A percentile compares a stretch with the other conserved stretches of the same genome.
Conservation (phyloP, 1,139 yeast species). For the Eremothecium cymbalariae region DNA sequence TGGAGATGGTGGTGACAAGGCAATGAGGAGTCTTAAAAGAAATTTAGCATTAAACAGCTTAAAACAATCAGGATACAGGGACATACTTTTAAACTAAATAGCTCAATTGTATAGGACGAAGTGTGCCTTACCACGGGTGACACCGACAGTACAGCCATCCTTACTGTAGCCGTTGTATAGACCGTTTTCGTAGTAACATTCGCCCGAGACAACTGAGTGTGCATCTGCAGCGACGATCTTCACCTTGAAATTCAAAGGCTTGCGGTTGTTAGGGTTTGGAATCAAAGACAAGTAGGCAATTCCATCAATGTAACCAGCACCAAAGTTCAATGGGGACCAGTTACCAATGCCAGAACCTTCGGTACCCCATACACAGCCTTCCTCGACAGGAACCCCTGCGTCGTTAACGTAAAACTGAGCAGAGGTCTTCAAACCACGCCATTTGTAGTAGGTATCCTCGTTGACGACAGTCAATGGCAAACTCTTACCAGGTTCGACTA, state of each 20-base stretch:
- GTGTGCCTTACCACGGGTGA: conserved; percentile 68
- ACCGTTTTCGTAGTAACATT: conserved; percentile 77
- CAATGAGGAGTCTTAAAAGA: conserved; percentile 1
- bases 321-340: conserved; percentile 97
- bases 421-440: conserved; percentile 80
- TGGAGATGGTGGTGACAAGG: conserved; percentile 3
- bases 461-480: conserved; percentile 73
- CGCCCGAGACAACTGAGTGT: conserved; percentile 52
- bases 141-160: conserved; percentile 93
- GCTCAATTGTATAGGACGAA: conserved; percentile 31
- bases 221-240: conserved; percentile 72
- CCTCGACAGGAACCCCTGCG: conserved; percentile 82
- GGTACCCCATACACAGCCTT: conserved; percentile 92
- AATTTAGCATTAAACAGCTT: conserved; percentile 3
- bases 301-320: conserved; percentile 81
- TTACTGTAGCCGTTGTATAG: conserved; percentile 49
- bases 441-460: conserved; percentile 63
- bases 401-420: conserved; percentile 96
- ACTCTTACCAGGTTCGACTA: conserved; percentile 58
- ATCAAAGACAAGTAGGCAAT: conserved; percentile 80
- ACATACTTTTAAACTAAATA: not conserved
- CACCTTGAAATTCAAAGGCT: conserved; percentile 74
- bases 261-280: conserved; percentile 86
- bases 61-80: no score
- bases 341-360: conserved; percentile 78